Evolutionary conservation across 257 asterid genomes (phyloP).

Genomic region (Solanum chmielewskii): DNA sequence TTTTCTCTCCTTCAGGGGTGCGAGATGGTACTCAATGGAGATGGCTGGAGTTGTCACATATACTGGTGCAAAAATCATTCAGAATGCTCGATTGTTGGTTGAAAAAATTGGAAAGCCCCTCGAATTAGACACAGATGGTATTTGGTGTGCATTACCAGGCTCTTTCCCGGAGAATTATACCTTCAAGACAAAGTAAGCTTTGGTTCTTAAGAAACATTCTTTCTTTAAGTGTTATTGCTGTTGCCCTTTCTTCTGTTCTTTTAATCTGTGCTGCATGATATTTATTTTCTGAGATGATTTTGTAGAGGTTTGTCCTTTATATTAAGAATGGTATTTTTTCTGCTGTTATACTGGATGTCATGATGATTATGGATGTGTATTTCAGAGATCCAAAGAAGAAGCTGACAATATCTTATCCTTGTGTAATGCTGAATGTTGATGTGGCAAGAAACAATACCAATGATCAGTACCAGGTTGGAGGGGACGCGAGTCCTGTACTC

Average conservation of each 20-base stretch:
- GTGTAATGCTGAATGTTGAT: constrained; percentile 98
- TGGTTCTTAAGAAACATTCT: constrained; percentile 1
- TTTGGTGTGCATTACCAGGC: constrained; percentile 92
- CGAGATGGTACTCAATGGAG: constrained; percentile 99
- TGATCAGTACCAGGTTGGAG: constrained; percentile 86
- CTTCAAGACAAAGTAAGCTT: constrained; percentile 65
- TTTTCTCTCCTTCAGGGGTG: constrained; percentile 53
- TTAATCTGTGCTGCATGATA: not conserved
- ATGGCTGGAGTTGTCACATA: constrained; percentile 99
- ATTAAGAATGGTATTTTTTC: not conserved
- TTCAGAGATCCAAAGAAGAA: constrained; percentile 74
- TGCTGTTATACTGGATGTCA: constrained; percentile 7
- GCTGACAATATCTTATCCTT: constrained; percentile 90
- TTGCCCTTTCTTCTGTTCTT: not conserved
- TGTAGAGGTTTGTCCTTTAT: not conserved
- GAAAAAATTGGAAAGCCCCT: constrained; percentile 98
- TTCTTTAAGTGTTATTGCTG: not conserved
- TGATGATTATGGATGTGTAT: constrained; percentile 13
- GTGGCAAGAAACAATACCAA: constrained; percentile 96
- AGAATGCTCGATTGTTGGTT: constrained; percentile 93
- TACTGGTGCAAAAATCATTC: constrained; percentile 97
- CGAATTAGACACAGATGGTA: constrained; percentile 98
- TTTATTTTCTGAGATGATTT: not conserved
- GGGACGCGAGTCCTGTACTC: not conserved
- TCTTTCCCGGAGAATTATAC: constrained; percentile 97